phyloP scores from a whole-genome alignment of 768 basidiomycete genomes.

The Xerocomellus chrysenteron region DNA sequence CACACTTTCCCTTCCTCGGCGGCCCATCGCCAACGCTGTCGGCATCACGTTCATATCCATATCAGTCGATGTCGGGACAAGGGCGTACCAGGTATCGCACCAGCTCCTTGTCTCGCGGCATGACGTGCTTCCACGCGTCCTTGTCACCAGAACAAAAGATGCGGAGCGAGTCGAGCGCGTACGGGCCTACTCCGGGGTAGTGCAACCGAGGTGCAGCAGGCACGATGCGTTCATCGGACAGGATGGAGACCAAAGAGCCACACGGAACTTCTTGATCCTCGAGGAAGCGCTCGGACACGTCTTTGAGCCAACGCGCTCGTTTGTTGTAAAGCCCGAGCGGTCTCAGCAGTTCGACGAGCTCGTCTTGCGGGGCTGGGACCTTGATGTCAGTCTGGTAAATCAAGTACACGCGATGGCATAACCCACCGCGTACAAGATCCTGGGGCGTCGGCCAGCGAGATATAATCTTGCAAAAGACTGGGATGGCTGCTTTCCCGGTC shows the following conservation, averaged over 20 bases:
- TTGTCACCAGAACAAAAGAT: conserved; percentile 52
- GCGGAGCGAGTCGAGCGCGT: conserved; percentile 74
- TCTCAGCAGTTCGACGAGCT: conserved; percentile 46
- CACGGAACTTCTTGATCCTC: conserved; percentile 36
- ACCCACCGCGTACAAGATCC: conserved; percentile 53
- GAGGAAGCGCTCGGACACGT: conserved; percentile 52
- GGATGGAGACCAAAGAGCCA: not conserved
- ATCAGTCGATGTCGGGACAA: not conserved
- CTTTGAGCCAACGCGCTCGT: conserved; percentile 55
- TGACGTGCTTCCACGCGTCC: conserved; percentile 60
- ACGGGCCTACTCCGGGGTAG: conserved; percentile 64
- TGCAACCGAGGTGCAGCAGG: conserved; percentile 52
- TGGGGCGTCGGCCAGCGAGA: conserved; percentile 57
- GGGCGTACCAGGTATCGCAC: conserved; percentile 60
- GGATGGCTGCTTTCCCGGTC: conserved; percentile 58
- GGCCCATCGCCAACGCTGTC: conserved; percentile 75
- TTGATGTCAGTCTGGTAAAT: not conserved
- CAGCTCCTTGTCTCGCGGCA: conserved; percentile 69
- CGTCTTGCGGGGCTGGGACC: conserved; percentile 40
- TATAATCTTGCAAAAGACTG: conserved; percentile 61
- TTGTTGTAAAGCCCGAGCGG: conserved; percentile 60
- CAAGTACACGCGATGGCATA: not conserved
- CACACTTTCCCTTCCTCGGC: conserved; percentile 50
- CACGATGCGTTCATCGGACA: not conserved
- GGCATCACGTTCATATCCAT: not conserved